These are phyloP conservation scores for Firmiana major DNA, from an alignment of 345 rosid species.

Conservation along the genomic window DNA sequence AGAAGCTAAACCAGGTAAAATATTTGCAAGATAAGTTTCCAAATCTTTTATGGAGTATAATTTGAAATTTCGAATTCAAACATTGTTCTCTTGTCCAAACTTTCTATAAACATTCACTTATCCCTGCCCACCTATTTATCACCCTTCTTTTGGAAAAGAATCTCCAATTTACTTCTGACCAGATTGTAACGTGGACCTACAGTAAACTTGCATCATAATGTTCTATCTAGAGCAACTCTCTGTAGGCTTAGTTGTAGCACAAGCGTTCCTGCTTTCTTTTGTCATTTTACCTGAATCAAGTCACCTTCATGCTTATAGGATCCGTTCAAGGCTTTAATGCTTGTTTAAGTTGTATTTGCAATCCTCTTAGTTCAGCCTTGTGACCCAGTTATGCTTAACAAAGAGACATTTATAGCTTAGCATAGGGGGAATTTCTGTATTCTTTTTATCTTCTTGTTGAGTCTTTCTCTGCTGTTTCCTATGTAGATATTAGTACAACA, in stretches of 20 bases:
- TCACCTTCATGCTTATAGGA: conserved; percentile 2
- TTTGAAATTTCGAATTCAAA: neutral
- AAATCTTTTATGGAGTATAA: neutral
- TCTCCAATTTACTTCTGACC: neutral
- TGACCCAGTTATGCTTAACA: neutral
- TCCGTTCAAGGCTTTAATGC: conserved; percentile 8
- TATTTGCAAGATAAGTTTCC: conserved; percentile 10
- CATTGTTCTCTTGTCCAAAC: neutral
- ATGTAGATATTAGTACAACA: conserved; percentile 86
- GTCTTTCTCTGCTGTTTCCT: conserved; percentile 7
- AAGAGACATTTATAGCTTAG: neutral
- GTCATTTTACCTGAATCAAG: neutral
- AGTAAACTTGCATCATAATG: neutral
- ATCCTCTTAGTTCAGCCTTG: neutral
- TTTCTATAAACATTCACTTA: neutral
- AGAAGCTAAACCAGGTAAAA: conserved; percentile 88
- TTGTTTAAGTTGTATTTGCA: conserved; percentile 3
- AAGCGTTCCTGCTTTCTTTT: neutral
- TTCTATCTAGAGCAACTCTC: neutral
- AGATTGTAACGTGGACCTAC: neutral
- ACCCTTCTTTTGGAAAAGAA: neutral
- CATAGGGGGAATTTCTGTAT: neutral
- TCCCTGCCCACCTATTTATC: neutral
- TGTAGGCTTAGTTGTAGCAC: neutral
- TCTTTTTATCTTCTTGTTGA: neutral